Evolutionary conservation across 257 asterid genomes (phyloP), one percentile per base, ranked within the genome.

Genomic region (Primulina huaijiensis): DNA sequence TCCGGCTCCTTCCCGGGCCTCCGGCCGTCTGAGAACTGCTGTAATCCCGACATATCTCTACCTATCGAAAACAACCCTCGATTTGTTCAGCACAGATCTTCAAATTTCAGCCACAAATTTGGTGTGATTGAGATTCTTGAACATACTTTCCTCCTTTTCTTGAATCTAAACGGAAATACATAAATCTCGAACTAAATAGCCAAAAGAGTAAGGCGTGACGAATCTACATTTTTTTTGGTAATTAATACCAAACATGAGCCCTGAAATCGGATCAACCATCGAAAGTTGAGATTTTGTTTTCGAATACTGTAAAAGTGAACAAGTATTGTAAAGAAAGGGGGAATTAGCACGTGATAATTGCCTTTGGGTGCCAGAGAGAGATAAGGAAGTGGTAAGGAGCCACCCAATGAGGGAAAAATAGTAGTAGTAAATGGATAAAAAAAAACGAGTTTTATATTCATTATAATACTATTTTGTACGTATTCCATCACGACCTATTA

Each of bases 1-100:
- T 79, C 88, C 33, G 75, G 73, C 57, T 70, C 87, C 80, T 79
- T 74, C 0, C 74, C 77, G 10, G 57, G 20, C 71, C 76, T 60
- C 62, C 68, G 35, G 20, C 66, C 65, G 29, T 60, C 78, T 6
- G 57, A 67, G 52, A 63, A 2, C 23, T 37, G 61, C 16, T 73
- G 65, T 20, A 65, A 77, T 67, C 66, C 27, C 40, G 77, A 74
- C 85, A 77, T 81, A 5, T 17, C 34, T 31, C 55, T 10, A 12
- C 19, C 57, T 5, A 50, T 5, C 7, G 21, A 50, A 50, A 50
- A 50, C 2, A 50, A 17, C 21, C 57, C 57, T 43, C 53, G 53
- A 43, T 43, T 43, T 4, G 53, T 14, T 43, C 53, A 43, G n/a
- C 57, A 8, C 7, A 17, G 21, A 50, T 50, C 57, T 50, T 50